Conservation (phyloP, 2,329 filamentous ascomycete genomes). For the Didymella exigua region DNA sequence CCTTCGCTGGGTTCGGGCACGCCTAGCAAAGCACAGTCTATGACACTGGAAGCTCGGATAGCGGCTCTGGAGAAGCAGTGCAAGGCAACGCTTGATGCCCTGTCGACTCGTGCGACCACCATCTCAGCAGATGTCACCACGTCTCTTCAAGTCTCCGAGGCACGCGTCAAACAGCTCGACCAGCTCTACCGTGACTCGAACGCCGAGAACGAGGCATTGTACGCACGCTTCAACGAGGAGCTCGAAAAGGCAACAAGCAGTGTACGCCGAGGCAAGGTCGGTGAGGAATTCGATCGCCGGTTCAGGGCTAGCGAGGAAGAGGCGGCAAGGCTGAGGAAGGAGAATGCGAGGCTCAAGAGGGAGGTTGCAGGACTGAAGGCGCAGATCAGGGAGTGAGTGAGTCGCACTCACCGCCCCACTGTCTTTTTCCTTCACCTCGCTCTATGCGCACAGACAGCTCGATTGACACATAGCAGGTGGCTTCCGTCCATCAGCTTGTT, state of each 20-base stretch:
- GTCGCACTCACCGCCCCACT: slow-evolving; percentile 1
- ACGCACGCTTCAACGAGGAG: slow-evolving; percentile 91
- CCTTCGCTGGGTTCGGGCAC: slow-evolving; percentile 28
- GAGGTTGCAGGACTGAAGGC: slow-evolving; percentile 73
- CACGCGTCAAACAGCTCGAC: slow-evolving; percentile 80
- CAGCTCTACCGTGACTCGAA: slow-evolving; percentile 86
- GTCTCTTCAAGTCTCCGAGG: slow-evolving; percentile 74
- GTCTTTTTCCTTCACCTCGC: background rate
- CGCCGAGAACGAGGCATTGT: slow-evolving; percentile 90
- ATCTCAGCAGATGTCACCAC: slow-evolving; percentile 74
- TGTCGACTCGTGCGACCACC: slow-evolving; percentile 42
- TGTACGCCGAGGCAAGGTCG: slow-evolving; percentile 74
- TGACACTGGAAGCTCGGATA: slow-evolving; percentile 61
- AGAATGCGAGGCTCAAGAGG: slow-evolving; percentile 81
- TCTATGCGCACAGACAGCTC: background rate
- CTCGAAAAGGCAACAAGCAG: slow-evolving; percentile 77
- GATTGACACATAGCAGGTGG: slow-evolving; percentile 8
- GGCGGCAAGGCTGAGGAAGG: slow-evolving; percentile 76
- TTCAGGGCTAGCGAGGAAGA: slow-evolving; percentile 79
- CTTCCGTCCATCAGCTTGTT: background rate
- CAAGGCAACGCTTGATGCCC: slow-evolving; percentile 51
- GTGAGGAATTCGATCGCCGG: slow-evolving; percentile 74
- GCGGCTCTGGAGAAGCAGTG: slow-evolving; percentile 71
- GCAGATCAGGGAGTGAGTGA: slow-evolving; percentile 53
- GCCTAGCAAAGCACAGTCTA: slow-evolving; percentile 24